phyloP scores from a whole-genome alignment of 805 yeast species.

The Yarrowia sp. region DNA sequence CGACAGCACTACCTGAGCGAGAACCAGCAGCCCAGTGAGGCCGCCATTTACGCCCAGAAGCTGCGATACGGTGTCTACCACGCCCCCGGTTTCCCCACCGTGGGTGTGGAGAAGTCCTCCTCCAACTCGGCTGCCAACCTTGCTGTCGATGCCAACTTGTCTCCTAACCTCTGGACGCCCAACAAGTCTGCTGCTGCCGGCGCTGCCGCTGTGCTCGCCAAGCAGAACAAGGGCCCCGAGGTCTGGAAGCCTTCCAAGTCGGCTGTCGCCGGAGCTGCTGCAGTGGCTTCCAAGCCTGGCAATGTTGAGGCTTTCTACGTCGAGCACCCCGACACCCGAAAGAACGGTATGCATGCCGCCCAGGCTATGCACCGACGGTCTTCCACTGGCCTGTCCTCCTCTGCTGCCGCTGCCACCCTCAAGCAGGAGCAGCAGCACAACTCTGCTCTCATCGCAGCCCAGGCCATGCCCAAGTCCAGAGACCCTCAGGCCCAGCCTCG shows the following conservation, averaged over 20 bases:
- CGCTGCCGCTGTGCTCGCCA: conserved; percentile 42
- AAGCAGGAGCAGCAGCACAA: conserved; percentile 25
- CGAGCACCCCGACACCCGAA: conserved; percentile 28
- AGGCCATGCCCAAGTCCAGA: conserved; percentile 19
- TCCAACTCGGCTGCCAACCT: conserved; percentile 39
- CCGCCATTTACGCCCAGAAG: conserved; percentile 37
- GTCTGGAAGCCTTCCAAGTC: conserved; percentile 36
- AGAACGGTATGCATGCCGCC: conserved; percentile 25
- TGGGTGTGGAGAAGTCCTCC: conserved; percentile 39
- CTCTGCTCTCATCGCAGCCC: conserved; percentile 23
- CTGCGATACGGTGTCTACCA: conserved; percentile 39
- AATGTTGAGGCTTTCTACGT: conserved; percentile 24
- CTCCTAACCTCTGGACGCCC: conserved; percentile 41
- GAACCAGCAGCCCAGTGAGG: conserved; percentile 25
- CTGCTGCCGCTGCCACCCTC: conserved; percentile 36
- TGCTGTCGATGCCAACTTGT: conserved; percentile 38
- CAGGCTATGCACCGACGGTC: conserved; percentile 27
- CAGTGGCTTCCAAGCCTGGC: conserved; percentile 17
- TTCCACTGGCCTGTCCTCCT: conserved; percentile 33
- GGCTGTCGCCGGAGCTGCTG: conserved; percentile 25
- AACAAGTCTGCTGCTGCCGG: conserved; percentile 36
- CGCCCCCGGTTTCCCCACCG: conserved; percentile 40
- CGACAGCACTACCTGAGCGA: conserved; percentile 18
- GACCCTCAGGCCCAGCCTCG: conserved; percentile 25
- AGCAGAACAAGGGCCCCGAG: conserved; percentile 38